Conservation (phyloP, 1,284 basidiomycete genomes). For the Flammula alnicola region DNA sequence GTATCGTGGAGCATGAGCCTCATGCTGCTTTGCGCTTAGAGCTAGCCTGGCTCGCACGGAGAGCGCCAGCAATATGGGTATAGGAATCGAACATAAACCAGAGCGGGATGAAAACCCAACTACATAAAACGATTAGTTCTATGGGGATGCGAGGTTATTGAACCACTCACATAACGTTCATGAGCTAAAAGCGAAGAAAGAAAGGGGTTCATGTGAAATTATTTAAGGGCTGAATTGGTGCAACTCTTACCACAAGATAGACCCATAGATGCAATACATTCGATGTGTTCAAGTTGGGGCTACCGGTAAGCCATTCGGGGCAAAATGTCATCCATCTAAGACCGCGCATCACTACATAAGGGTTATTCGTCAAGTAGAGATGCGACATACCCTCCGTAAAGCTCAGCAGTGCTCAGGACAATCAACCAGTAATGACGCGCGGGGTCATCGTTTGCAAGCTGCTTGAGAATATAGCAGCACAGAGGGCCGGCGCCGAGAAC, state of each 20-base stretch:
- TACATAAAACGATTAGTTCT: constrained; percentile 35
- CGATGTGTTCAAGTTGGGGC: constrained; percentile 69
- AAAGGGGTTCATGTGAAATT: constrained; percentile 1
- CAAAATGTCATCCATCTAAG: constrained; percentile 83
- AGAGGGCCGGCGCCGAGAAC: constrained; percentile 78
- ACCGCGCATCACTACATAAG: not conserved
- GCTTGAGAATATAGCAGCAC: constrained; percentile 70
- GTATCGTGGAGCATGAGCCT: too few relatives aligned
- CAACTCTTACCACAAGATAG: constrained; percentile 50
- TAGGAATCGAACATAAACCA: constrained; percentile 81
- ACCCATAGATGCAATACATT: constrained; percentile 65
- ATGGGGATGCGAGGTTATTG: constrained; percentile 5
- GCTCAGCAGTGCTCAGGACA: constrained; percentile 72
- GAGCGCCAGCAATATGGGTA: constrained; percentile 60
- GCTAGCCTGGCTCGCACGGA: constrained; percentile 50
- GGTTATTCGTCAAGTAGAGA: not conserved
- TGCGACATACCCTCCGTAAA: constrained; percentile 72
- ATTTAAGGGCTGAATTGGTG: too few relatives aligned
- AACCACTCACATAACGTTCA: constrained; percentile 73
- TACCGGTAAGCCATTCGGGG: constrained; percentile 83
- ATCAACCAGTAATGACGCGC: constrained; percentile 82
- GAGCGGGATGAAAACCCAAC: constrained; percentile 79
- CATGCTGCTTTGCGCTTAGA: constrained; percentile 45
- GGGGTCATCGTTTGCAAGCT: constrained; percentile 65
- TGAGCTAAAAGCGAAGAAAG: constrained; percentile 53